These are phyloP conservation scores for Colletotrichum noveboracense DNA, from an alignment of 2,329 filamentous ascomycete species.

Conservation along the genomic window DNA sequence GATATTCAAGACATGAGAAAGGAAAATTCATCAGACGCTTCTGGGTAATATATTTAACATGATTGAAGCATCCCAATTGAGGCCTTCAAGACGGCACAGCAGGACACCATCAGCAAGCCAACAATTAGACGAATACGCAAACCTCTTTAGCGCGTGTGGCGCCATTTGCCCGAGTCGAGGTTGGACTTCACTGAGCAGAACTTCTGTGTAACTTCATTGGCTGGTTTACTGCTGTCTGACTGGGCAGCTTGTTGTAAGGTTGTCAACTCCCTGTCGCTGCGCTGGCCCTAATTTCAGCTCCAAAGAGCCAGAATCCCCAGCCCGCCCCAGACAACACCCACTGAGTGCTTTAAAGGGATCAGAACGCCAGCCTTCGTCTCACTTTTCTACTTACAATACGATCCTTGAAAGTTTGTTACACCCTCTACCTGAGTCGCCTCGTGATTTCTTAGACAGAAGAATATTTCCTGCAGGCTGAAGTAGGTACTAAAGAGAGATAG, in stretches of 20 bases:
- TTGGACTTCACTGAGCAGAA: neutral
- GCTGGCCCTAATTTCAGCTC: neutral
- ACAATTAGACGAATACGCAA: neutral
- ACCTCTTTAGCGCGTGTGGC: neutral
- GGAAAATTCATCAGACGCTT: accelerated
- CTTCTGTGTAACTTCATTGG: neutral
- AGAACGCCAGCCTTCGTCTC: neutral
- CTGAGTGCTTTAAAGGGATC: neutral
- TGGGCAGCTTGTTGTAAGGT: neutral
- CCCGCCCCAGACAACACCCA: neutral
- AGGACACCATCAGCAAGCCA: neutral
- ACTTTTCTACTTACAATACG: neutral
- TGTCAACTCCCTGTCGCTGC: neutral
- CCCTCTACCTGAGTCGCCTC: no score
- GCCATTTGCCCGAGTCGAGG: neutral
- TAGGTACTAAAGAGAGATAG: no score
- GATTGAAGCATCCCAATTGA: neutral
- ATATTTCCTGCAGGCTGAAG: no score
- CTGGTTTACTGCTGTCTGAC: neutral
- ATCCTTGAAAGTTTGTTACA: no score
- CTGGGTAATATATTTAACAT: neutral
- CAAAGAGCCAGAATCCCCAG: neutral
- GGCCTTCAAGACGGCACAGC: neutral
- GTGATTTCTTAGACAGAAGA: no score
- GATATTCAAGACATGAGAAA: neutral